These are phyloP conservation scores for Coleophoma crateriformis DNA, from an alignment of 2,329 filamentous ascomycete species.

Conservation along the genomic window DNA sequence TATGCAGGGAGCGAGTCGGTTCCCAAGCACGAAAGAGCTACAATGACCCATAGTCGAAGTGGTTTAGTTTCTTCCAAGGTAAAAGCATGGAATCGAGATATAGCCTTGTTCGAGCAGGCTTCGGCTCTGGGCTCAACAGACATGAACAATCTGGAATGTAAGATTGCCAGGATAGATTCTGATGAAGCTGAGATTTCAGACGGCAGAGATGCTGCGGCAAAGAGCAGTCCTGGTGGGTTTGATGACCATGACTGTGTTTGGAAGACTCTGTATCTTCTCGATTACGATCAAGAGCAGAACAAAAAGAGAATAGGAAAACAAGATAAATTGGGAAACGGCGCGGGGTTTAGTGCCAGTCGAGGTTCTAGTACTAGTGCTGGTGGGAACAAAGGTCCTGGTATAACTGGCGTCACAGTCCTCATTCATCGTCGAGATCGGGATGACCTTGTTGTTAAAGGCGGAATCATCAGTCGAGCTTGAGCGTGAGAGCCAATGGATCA, in stretches of 20 bases:
- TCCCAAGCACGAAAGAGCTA: not conserved
- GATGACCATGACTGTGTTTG: constrained; percentile 17
- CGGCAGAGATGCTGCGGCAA: not conserved
- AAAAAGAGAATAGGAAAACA: too few species aligned
- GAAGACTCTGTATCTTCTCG: constrained; percentile 12
- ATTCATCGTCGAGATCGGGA: constrained; percentile 15
- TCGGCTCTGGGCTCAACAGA: not conserved
- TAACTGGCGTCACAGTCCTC: constrained; percentile 18
- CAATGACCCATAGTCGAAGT: not conserved
- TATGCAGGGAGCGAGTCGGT: not conserved
- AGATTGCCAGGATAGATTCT: not conserved
- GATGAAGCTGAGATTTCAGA: not conserved
- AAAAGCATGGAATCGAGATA: not conserved
- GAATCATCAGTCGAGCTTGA: too few species aligned
- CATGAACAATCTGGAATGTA: not conserved
- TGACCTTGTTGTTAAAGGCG: constrained; percentile 16
- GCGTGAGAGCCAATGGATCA: too few species aligned
- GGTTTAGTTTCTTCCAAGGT: not conserved
- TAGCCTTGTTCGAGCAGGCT: not conserved
- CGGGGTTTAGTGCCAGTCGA: too few species aligned
- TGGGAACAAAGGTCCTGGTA: not conserved
- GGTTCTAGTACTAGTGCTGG: too few species aligned
- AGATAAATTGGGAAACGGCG: too few species aligned
- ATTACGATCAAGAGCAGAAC: not conserved
- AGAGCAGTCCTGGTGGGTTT: not conserved